phyloP scores from a whole-genome alignment of 306 rosid species.

The Quillaja saponaria region DNA sequence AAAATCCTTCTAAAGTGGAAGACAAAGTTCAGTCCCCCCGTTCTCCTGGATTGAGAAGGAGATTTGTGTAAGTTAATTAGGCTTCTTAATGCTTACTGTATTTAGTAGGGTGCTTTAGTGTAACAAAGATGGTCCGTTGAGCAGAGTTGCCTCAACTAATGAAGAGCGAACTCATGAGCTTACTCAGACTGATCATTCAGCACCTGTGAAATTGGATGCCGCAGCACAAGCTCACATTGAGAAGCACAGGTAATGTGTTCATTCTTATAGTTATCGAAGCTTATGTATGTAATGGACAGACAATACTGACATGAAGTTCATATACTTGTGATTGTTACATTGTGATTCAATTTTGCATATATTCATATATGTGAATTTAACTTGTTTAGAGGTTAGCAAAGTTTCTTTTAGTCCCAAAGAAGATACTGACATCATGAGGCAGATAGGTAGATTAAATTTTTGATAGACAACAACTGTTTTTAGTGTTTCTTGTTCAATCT shows the following conservation, averaged over 20 bases:
- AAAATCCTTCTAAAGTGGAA: conserved; percentile 48
- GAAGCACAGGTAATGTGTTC: conserved; percentile 63
- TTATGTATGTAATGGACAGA: conserved; percentile 24
- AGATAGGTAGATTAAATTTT: not conserved
- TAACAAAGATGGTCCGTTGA: conserved; percentile 32
- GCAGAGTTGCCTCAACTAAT: conserved; percentile 51
- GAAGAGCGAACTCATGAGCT: conserved; percentile 56
- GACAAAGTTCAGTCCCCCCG: conserved; percentile 40
- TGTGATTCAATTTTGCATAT: not conserved
- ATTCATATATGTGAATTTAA: not conserved
- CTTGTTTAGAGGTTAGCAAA: conserved; percentile 8
- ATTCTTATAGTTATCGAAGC: conserved; percentile 14
- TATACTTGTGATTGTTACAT: not conserved
- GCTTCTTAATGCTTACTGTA: conserved; percentile 15
- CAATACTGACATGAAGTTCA: conserved; percentile 13
- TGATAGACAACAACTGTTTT: not conserved
- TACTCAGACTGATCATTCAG: conserved; percentile 40
- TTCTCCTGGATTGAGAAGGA: conserved; percentile 76
- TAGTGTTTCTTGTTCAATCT: not conserved
- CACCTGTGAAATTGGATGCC: conserved; percentile 77
- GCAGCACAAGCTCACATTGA: conserved; percentile 67
- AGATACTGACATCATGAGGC: conserved; percentile 1
- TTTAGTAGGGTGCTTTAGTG: conserved; percentile 30
- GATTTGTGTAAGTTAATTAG: conserved; percentile 58
- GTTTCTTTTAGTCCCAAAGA: not conserved